Base-by-base conservation (phyloP, 768 basidiomycete genomes). In the Tricholoma furcatifolium region DNA sequence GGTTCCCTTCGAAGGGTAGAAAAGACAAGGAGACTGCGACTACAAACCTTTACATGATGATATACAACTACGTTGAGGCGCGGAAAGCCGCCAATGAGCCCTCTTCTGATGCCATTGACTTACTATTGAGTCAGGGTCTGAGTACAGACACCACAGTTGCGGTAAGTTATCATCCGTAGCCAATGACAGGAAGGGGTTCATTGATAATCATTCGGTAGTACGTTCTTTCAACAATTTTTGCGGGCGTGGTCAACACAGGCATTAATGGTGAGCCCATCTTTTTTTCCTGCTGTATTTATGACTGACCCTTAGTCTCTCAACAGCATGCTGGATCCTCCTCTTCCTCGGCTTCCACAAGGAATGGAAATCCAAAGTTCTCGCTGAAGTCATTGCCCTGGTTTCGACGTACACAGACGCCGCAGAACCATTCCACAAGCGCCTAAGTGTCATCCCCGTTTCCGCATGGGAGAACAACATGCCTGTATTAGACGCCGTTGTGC, bases 391-490 rank as follows among this genome's bases (percentile, higher is more conserved):
- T 8, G 17, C 56, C 12, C 62, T 73, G 27, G 35, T 74, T 11
- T 38, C 52, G 0, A 65, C 60, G 12, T 55, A 72, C 40, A 57
- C 65, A 18, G 54, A 60, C 47, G 44, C 64, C 14, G 35, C 51
- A 8, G 69, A 74, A 5, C 60, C 70, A 8, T 57, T 72, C 14
- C 63, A 70, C 52, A 62, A 59, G 34, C 71, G 64, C 9, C 69
- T 76, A 17, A 56, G 68, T 4, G 15, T 60, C 3, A 64, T 76
- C 40, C 72, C 73, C 3, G 48, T 70, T 18, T 45, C 55, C 4
- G 73, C 63, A 11, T 75, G 73, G 74, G 74, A 75, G 51, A 68
- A 67, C 8, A 64, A 71, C 38, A 67, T 74, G 59, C 72, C 73
- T 6, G 56, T 60, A 12, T 35, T 72, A 20, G 72, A 75, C 10